Evolutionary conservation across 2,329 filamentous ascomycete species (phyloP), one percentile per base, ranked within the genome.

Genomic region (Paecilomyces dactylethromorphus): DNA sequence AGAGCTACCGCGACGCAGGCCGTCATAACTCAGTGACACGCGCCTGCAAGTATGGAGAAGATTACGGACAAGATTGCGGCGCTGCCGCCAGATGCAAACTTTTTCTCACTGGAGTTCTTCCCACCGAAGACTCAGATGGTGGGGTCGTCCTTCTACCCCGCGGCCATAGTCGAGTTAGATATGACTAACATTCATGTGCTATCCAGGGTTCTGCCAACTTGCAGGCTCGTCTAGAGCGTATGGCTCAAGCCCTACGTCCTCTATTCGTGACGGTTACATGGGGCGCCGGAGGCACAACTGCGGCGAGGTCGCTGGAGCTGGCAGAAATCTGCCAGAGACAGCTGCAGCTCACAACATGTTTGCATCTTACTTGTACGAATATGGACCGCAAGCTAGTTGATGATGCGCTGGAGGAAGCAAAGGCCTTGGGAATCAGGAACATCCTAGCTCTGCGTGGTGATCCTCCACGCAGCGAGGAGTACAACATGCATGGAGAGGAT

Each of bases 91-190:
- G 86, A 90, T 75, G 84, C 85, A 64, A 87, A 84, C 73, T 97
- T 94, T 81, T 96, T 96, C 78, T 97, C 94, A 54, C 88, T 97
- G 76, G 94, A 99, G 79, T 99, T 99, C 85, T 99, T 99, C 79
- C 94, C 94, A 65, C 94, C 94, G 63, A 99, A 97, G 81, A 99
- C 94, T 53, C 83, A 88, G 62, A 96, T 96, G 87, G 84, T 85
- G 70, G 68, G 76, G 68, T 69, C 58, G 11, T 65, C 21, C 15
- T 52, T 49, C 22, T 51, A 65, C 67, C 64, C 65, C 68, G 68
- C 71, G 66, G 56, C 57, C 54, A 49, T 32, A 32, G 18, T 51
- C 7, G 56, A 49, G 62, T 26, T 52, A 55, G 54, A 35, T 51
- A 60, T 58, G 56, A 60, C 67, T 76, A 66, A 73, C 55, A 29